Base-by-base conservation (phyloP, 2,329 filamentous ascomycete species). In the Pyrenophora tritici-repentis region DNA sequence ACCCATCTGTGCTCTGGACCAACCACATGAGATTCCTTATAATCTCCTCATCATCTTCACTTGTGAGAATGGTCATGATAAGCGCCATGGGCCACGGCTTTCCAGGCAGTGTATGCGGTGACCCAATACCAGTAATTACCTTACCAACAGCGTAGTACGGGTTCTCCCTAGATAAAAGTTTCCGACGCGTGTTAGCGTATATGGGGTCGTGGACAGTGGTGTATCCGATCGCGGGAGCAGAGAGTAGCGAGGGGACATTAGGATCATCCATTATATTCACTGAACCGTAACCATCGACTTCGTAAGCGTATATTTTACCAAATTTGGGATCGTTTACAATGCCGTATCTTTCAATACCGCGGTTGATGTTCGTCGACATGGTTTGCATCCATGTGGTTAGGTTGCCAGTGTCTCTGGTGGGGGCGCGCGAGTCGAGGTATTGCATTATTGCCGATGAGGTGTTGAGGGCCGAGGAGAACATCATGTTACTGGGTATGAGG, bases 211-310 rank as follows among this genome's bases (percentile, higher is more conserved):
- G 31, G 3, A 53, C 42, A 4, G 74, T 61, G 0, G 76, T 58
- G 53, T 85, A 89, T 6, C 83, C 81, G 26, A 88, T 73, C 56
- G 87, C 83, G 0, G 86, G 86, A 10, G 86, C 80, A 0, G 84
- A 83, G 16, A 89, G 77, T 1, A 89, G 76, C 13, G 83, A 86
- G 0, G 87, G 86, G 35, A 89, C 80, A 56, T 89, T 89, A 8
- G 87, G 85, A 48, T 89, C 86, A 63, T 89, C 87, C 86, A 89
- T 89, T 14, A 86, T 73, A 57, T 84, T 86, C 38, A 72, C 66
- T 10, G 58, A 61, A 33, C 73, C 72, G 58, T 76, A 79, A 12
- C 77, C 77, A 53, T 81, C 78, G 37, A 80, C 68, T 59, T 81
- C 78, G 58, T 74, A 81, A 8, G 78, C 78, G 61, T 75, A 81